These are phyloP conservation scores for Candida glucosophila DNA, from an alignment of 1,139 yeast genomes.

Conservation along the genomic window DNA sequence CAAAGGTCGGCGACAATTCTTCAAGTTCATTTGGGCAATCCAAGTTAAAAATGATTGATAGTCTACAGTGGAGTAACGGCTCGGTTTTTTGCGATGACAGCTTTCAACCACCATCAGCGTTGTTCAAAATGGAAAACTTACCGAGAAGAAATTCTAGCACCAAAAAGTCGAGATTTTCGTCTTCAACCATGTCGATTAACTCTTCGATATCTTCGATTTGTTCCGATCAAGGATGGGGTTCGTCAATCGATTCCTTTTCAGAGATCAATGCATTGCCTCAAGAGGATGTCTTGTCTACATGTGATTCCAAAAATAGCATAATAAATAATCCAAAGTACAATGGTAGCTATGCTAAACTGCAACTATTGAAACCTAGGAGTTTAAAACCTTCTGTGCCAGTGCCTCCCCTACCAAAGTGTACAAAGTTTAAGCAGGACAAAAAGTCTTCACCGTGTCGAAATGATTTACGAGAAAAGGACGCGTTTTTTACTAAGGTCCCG, in stretches of 20 bases:
- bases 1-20: too few relatives aligned
- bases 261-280: constrained; percentile 19
- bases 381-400: constrained; percentile 13
- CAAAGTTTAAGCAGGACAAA: not conserved
- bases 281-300: constrained; percentile 11
- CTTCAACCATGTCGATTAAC: constrained; percentile 16
- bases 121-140: constrained; percentile 15
- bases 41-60: constrained; percentile 4
- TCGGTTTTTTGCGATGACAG: constrained; percentile 9
- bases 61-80: too few relatives aligned
- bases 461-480: too few relatives aligned
- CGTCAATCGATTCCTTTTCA: constrained; percentile 21
- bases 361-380: too few relatives aligned
- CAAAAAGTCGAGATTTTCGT: constrained; percentile 9
- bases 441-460: too few relatives aligned
- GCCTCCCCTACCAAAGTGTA: constrained; percentile 5
- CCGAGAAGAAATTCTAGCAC: constrained; percentile 16
- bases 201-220: constrained; percentile 20
- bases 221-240: constrained; percentile 15
- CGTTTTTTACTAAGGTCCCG: too few relatives aligned
- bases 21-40: too few relatives aligned
- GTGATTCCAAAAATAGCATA: too few relatives aligned
- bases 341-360: too few relatives aligned
- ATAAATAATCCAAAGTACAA: too few relatives aligned
- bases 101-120: constrained; percentile 28